Base-by-base conservation (phyloP, 2,329 filamentous ascomycete genomes). In the Colletotrichum destructivum region DNA sequence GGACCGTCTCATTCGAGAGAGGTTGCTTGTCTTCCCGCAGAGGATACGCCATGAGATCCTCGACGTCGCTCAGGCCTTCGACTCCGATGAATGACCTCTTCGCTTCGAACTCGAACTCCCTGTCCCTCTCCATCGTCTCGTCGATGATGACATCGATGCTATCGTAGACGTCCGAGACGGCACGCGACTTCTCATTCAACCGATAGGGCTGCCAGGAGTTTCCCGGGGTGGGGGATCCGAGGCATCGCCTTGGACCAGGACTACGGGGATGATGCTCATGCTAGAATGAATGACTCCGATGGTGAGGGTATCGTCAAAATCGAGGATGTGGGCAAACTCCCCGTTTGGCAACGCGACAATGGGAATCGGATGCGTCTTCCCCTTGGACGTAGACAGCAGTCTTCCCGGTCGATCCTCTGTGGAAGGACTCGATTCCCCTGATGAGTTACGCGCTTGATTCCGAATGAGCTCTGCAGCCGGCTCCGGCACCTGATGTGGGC, bases 221-320 rank as follows among this genome's bases (percentile, higher is more conserved):
- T 40, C 2, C 62, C 62, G 11, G 26, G 26, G 26, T 3, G 66
- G 31, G 5, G 66, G 42, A 35, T 23, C 31, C 3, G 64, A 65
- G 21, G 65, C 60, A 61, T 75, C 72, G 26, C 74, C 76, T 66
- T 78, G 74, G 74, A 8, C 61, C 11, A 79, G 66, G 9, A 81
- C 80, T 2, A 81, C 82, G 0, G 81, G 79, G 9, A 83, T 82
- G 18, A 82, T 77, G 0, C 82, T 82, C 0, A 82, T 80, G 38
- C 84, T 83, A 0, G 82, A 79, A 72, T 85, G 83, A 18, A 85
- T 75, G 18, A 82, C 81, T 2, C 81, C 82, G 3, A 77, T 74
- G 2, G 82, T 82, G 68, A 83, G 82, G 2, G 83, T 85, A 73
- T 86, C 83, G 74, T 85, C 84, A 74, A 84, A 85, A 73, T 85